phyloP scores from a whole-genome alignment of 2,329 filamentous ascomycete species.

The Fusarium virguliforme region DNA sequence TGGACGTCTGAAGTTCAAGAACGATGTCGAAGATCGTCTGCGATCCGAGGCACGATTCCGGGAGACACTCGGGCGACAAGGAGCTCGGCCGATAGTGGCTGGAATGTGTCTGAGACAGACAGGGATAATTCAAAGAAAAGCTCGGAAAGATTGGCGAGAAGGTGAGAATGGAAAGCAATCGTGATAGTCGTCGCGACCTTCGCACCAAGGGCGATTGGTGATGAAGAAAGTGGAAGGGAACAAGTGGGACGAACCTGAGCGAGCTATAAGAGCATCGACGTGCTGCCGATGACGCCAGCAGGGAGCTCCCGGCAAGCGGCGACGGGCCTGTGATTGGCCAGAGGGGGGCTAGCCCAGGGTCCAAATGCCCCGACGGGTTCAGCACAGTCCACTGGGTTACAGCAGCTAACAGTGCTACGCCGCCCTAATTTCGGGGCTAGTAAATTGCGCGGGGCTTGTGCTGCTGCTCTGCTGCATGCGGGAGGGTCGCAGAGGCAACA shows the following conservation, averaged over 20 bases:
- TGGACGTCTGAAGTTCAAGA: neutral
- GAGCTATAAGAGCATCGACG: conserved; percentile 27
- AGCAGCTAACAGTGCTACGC: conserved; percentile 23
- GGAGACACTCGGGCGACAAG: conserved; percentile 21
- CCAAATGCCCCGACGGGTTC: conserved; percentile 29
- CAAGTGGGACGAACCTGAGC: conserved; percentile 37
- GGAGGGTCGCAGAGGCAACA: conserved; percentile 21
- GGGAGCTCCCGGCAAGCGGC: conserved; percentile 26
- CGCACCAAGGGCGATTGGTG: conserved; percentile 45
- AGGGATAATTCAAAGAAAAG: conserved; percentile 13
- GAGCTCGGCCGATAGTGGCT: conserved; percentile 30
- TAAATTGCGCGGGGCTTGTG: conserved; percentile 2
- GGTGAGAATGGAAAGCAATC: conserved; percentile 15
- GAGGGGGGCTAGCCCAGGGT: conserved; percentile 24
- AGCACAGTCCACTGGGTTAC: conserved; percentile 30
- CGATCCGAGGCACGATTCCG: neutral
- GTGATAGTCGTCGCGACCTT: conserved; percentile 31
- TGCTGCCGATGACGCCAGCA: conserved; percentile 40
- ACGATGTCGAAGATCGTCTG: conserved; percentile 1
- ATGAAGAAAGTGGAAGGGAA: conserved; percentile 30
- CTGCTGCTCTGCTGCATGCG: too few relatives aligned
- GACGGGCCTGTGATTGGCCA: conserved; percentile 23
- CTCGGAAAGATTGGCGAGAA: conserved; percentile 10
- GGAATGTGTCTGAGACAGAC: conserved; percentile 39
- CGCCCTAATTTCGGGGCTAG: conserved; percentile 24